Evolutionary conservation across 2,329 filamentous ascomycete genomes (phyloP), one percentile per base, ranked within the genome.

Genomic region (Pseudopyricularia javanii): DNA sequence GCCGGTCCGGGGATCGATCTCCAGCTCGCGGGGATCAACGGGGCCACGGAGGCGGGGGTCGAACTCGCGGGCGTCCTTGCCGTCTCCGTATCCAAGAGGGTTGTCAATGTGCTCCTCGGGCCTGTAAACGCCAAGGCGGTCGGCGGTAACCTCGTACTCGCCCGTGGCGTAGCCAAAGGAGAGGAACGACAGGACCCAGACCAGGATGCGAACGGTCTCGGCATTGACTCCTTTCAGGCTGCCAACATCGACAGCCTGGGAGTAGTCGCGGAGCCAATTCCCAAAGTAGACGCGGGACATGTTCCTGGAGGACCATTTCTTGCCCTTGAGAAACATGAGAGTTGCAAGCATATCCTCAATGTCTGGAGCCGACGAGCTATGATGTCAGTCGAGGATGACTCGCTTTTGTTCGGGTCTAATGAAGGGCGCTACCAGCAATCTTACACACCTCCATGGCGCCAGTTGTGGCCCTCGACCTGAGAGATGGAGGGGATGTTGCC

Each of bases 231-330:
- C 83, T 68, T 90, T 91, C 56, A 93, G 68, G 55, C 84, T 88
- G 49, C 86, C 86, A 12, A 91, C 83, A 62, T 91, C 88, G 66
- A 91, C 77, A 34, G 87, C 88, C 63, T 91, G 87, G 12, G 85
- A 90, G 66, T 93, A 93, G 70, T 91, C 88, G 55, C 88, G 79
- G 40, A 91, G 72, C 87, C 88, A 93, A 68, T 93, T 93, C 54
- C 88, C 87, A 71, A 91, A 91, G 69, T 90, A 91, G 30, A 84
- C 83, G 53, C 86, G 77, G 68, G 86, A 85, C 52, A 91, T 76
- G 69, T 87, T 80, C 74, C 87, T 83, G 14, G 82, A 82, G 1
- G 85, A 87, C 88, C 88, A 93, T 71, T 91, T 91, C 64, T 90
- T 88, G 54, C 87, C 87, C 57, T 85, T 78, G 54, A 91, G 75